Evolutionary conservation across 2,329 filamentous ascomycete species (phyloP), one percentile per base, ranked within the genome.

Genomic region (Alternaria ventricosa): DNA sequence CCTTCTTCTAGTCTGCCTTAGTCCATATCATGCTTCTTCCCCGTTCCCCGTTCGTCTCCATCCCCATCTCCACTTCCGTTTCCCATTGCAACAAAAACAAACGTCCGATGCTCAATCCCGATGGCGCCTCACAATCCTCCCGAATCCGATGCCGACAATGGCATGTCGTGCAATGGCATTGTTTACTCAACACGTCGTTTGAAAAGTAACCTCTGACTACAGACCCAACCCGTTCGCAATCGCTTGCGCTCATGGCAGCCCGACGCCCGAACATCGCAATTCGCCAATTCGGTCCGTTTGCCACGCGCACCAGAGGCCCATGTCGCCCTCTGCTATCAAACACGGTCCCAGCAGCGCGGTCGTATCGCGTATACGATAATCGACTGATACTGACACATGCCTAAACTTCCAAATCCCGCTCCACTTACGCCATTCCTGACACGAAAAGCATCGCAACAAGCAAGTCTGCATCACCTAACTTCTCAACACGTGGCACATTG

Each of bases 371-470:
- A 55, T 28, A 27, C 23, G 28, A 41, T 36, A 41, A 41, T 25
- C 18, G 15, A 36, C 49, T 41, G 41, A 62, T 43, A 53, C 54
- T 23, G 58, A 30, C 51, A 55, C 58, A 46, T 25, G 28, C 45
- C 27, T n/a, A 28, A 30, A 43, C 6, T 44, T 36, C 6, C n/a
- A 41, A 22, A 18, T 23, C 12, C 49, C 46, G 30, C 30, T 55
- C 25, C 53, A 30, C 33, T 20, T 12, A 3, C 53, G 36, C 50
- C 33, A 46, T 47, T 28, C 49, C 55, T 45, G 50, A 53, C 60
- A 63, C 60, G n/a, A 60, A 57, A 60, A 56, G 51, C 51, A 60
- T 23, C 20, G 47, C 22, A 54, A 54, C 41, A 57, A 63, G 54
- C 13, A 50, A 54, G 9, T n/a, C 20, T 41, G 13, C 57, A 46